Evolutionary conservation across 805 yeast genomes (phyloP), one percentile per base, ranked within the genome.

Genomic region (Saccharomycopsis malanga): DNA sequence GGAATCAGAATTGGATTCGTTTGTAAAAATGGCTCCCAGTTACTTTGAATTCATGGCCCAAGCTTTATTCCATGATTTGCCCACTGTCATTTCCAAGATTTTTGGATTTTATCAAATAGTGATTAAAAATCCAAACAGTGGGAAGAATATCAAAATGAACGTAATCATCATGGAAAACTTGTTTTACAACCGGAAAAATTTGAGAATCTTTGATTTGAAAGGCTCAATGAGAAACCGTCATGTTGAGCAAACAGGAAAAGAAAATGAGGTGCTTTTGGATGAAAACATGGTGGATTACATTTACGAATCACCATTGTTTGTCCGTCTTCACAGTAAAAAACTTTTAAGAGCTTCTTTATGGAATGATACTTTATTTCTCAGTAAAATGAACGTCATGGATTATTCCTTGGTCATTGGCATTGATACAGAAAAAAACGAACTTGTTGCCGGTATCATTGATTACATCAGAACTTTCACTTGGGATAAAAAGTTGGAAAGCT

Each of bases 341-440:
- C 66, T 88, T 34, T 63, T 93, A 42, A 68, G 96, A 40, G 91
- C 96, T 0, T 89, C 96, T 0, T 66, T 93, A 24, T 93, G 95
- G 83, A 93, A 94, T 59, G 99, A 93, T 58, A 93, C 98, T 0
- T 68, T 93, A 14, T 94, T 93, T 61, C 67, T 93, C 45, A 88
- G 95, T 2, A 93, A 94, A 58, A 87, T 93, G 95, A 95, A 93
- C 60, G 98, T 93, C 4, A 93, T 93, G 99, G 99, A 93, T 63
- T 93, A 93, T 60, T 91, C 98, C 0, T 69, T 93, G 54, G 96
- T 93, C 7, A 82, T 93, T 50, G 99, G 98, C 0, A 86, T 93
- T 35, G 95, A 93, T 60, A 68, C 72, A 9, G 67, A 63, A 14
- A 72, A 69, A 39, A 61, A 68, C 10, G 81, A 81, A 46, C 69